phyloP scores from a whole-genome alignment of 257 asterid species.

The Fraxinus anomala region DNA sequence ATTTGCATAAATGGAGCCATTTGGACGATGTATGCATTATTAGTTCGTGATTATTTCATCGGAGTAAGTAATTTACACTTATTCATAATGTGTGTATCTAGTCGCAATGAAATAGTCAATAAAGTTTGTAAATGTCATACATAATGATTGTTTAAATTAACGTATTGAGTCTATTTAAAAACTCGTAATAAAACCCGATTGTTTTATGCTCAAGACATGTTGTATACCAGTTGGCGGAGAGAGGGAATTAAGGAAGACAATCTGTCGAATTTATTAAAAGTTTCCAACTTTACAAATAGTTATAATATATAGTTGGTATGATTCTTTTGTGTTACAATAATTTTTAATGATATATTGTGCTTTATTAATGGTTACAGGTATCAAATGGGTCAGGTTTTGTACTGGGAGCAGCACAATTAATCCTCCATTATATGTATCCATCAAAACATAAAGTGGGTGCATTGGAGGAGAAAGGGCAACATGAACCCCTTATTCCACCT shows the following conservation, averaged over 20 bases:
- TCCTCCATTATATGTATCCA: conserved; percentile 33
- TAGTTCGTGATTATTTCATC: conserved; percentile 28
- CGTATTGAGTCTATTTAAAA: too few species aligned
- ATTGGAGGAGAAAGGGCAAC: conserved; percentile 32
- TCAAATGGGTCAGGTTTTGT: conserved; percentile 44
- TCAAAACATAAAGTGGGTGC: neutral
- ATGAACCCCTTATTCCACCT: conserved; percentile 16
- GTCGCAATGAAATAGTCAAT: too few species aligned
- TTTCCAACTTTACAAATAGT: too few species aligned
- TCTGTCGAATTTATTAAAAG: too few species aligned
- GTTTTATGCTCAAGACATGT: too few species aligned
- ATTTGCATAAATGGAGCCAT: conserved; percentile 22
- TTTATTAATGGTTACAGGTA: conserved; percentile 23
- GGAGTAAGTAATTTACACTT: conserved; percentile 21
- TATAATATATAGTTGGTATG: too few species aligned
- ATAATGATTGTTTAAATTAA: too few species aligned
- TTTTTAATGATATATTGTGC: neutral
- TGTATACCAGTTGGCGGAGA: too few species aligned
- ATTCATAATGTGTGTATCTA: neutral
- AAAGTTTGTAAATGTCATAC: too few species aligned
- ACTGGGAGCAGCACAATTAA: conserved; percentile 41
- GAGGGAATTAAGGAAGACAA: too few species aligned
- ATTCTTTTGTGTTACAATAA: too few species aligned
- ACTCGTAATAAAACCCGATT: too few species aligned
- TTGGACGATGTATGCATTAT: conserved; percentile 30